Conservation (phyloP, 169 alveolate species). For the Theileria luwenshuni region DNA sequence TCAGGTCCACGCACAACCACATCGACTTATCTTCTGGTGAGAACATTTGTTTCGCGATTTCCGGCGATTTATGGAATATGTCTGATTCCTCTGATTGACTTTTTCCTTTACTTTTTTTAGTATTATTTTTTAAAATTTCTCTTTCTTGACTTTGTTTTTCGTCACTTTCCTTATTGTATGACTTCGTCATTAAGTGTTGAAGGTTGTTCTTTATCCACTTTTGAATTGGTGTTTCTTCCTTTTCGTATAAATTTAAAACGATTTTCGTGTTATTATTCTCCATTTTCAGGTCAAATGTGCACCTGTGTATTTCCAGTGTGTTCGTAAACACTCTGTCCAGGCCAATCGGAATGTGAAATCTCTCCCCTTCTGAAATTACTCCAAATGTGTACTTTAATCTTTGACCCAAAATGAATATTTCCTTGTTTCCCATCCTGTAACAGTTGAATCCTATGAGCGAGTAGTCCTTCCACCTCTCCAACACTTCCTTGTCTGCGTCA, state of each 20-base stretch:
- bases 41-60: constrained; percentile 44
- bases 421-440: background rate
- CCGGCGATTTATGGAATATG: constrained; percentile 42
- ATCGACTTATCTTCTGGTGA: constrained; percentile 43
- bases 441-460: constrained; percentile 1
- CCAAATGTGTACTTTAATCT: constrained; percentile 11
- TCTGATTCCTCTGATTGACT: no score
- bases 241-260: background rate
- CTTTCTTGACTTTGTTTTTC: no score
- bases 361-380: constrained; percentile 1
- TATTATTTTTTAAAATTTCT: no score
- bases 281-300: background rate
- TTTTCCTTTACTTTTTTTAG: no score
- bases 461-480: constrained; percentile 36
- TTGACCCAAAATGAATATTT: constrained; percentile 5
- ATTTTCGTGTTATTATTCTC: background rate
- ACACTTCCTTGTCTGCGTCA: constrained; percentile 28
- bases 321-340: constrained; percentile 8
- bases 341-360: constrained; percentile 1
- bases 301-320: background rate
- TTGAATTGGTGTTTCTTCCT: constrained; percentile 4
- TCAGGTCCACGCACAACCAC: constrained; percentile 56
- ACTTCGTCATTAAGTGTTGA: background rate
- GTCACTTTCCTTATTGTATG: background rate
- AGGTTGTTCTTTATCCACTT: background rate